These are phyloP conservation scores for Nicotiana knightiana DNA, from an alignment of 257 asterid genomes.

Conservation along the genomic window DNA sequence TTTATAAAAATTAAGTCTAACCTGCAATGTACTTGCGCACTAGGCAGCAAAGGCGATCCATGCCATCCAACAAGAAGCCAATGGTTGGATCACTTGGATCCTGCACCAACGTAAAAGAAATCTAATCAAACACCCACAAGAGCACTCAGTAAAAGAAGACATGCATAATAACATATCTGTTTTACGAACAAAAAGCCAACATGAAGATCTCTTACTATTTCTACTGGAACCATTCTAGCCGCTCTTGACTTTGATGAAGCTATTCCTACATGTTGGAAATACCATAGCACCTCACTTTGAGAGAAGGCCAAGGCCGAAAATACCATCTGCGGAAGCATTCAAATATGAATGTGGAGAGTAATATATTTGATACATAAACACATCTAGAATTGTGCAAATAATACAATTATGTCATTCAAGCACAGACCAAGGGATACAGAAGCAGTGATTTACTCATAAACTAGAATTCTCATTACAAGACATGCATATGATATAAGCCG, in stretches of 20 bases:
- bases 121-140: constrained; percentile 10
- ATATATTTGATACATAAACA: not conserved
- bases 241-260: constrained; percentile 73
- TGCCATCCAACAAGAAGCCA: constrained; percentile 90
- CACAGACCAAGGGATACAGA: not conserved
- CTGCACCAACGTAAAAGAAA: constrained; percentile 29
- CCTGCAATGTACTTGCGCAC: constrained; percentile 99
- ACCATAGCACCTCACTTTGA: constrained; percentile 96
- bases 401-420: not conserved
- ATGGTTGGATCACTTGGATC: constrained; percentile 98
- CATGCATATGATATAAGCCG: not conserved
- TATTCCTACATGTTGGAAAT: constrained; percentile 90
- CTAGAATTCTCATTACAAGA: not conserved
- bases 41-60: constrained; percentile 90
- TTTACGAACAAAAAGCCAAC: constrained; percentile 2
- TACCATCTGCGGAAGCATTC: constrained; percentile 77
- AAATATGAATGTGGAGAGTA: constrained; percentile 9
- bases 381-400: not conserved
- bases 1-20: constrained; percentile 20
- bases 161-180: constrained; percentile 2
- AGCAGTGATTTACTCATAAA: not conserved
- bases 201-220: constrained; percentile 57
- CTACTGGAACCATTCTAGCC: constrained; percentile 69
- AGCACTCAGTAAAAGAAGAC: not conserved
- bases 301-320: constrained; percentile 96